These are phyloP conservation scores for Podospora didyma DNA, from an alignment of 495 filamentous ascomycete genomes.

Conservation along the genomic window DNA sequence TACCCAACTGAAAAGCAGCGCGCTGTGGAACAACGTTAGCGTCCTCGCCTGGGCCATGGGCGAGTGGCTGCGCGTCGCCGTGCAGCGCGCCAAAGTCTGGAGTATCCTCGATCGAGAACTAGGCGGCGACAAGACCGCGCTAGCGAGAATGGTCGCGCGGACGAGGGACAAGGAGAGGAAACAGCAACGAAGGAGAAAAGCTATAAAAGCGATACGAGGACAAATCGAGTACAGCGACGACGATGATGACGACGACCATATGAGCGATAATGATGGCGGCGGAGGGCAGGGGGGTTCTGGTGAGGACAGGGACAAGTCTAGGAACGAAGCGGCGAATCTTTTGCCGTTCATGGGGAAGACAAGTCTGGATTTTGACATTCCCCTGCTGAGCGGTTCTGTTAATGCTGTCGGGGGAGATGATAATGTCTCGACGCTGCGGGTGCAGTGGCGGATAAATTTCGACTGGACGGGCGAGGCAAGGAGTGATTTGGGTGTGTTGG, in stretches of 20 bases:
- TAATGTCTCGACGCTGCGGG: constrained; percentile 31
- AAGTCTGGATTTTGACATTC: constrained; percentile 37
- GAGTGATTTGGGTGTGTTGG: constrained; percentile 43
- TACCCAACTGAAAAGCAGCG: constrained; percentile 17
- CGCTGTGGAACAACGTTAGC: constrained; percentile 38
- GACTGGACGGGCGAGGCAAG: constrained; percentile 62
- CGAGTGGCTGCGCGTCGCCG: constrained; percentile 47
- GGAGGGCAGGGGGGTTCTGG: constrained; percentile 3
- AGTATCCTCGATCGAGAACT: constrained; percentile 38
- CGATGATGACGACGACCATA: constrained; percentile 12
- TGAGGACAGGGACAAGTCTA: not conserved
- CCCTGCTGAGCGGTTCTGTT: constrained; percentile 10
- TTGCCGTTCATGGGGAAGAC: constrained; percentile 41
- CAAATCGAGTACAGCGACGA: constrained; percentile 8
- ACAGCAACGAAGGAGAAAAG: constrained; percentile 16
- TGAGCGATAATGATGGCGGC: constrained; percentile 10
- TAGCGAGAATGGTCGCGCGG: constrained; percentile 24
- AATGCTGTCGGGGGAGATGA: not conserved
- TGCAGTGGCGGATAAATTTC: constrained; percentile 55
- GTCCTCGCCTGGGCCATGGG: constrained; percentile 50
- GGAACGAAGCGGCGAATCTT: constrained; percentile 21
- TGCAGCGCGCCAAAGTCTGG: constrained; percentile 45
- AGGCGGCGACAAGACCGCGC: constrained; percentile 17
- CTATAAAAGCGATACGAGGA: constrained; percentile 9
- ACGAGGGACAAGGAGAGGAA: constrained; percentile 20